Evolutionary conservation across 306 rosid species (phyloP).

Genomic region (Sphenostylis stenocarpa): DNA sequence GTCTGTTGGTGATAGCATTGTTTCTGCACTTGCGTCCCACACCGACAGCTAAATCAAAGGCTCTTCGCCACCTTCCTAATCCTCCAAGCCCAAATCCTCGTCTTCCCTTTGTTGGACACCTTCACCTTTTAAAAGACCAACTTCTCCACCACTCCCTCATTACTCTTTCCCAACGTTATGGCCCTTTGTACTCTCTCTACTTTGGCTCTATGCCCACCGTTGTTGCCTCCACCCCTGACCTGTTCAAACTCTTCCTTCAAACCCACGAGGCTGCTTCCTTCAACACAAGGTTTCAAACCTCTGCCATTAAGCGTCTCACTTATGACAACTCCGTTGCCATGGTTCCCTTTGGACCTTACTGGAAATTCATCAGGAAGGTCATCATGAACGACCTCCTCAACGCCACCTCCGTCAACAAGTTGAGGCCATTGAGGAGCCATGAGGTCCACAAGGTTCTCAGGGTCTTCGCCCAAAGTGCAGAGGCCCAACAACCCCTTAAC

Average conservation of each 20-base stretch:
- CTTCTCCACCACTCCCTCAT: too few species aligned
- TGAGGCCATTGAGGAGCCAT: constrained; percentile 27
- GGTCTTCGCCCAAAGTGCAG: constrained; percentile 26
- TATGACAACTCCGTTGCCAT: constrained; percentile 41
- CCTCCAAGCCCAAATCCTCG: too few species aligned
- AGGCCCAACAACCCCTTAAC: constrained; percentile 1
- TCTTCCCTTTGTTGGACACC: too few species aligned
- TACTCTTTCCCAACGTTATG: constrained; percentile 22
- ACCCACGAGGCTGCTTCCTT: constrained; percentile 42
- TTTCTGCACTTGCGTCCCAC: too few species aligned
- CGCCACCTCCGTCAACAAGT: constrained; percentile 18
- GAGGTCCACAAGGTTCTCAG: constrained; percentile 24
- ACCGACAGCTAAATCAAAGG: too few species aligned
- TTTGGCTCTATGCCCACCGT: constrained; percentile 47
- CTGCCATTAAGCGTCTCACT: constrained; percentile 31
- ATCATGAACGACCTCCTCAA: constrained; percentile 42
- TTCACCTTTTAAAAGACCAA: too few species aligned
- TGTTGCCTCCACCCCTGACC: constrained; percentile 39
- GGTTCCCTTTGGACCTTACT: constrained; percentile 46
- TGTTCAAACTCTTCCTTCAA: constrained; percentile 43
- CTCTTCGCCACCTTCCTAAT: too few species aligned
- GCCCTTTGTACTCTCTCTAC: constrained; percentile 45
- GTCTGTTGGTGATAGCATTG: too few species aligned
- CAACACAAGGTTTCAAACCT: too few species aligned
- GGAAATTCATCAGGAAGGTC: constrained; percentile 46